These are phyloP conservation scores for Isochrysis galbana DNA, from an alignment of 78 protist species.

Conservation along the genomic window DNA sequence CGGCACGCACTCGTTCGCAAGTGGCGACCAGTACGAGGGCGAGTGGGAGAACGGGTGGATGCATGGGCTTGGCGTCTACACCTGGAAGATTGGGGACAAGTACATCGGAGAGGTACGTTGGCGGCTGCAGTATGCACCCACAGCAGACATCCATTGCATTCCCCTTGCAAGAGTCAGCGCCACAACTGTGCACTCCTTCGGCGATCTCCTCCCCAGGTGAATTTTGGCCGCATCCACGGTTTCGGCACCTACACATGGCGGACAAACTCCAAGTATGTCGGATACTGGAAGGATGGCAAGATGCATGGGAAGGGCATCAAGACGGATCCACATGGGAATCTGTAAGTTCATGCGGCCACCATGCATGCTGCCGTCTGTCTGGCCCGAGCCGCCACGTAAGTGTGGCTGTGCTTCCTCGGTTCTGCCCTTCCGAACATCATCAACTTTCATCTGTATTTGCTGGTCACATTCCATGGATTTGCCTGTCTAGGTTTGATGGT, in stretches of 20 bases:
- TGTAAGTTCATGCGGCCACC: no score
- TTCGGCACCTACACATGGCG: conserved; percentile 22
- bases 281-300: conserved; percentile 25
- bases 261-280: not conserved
- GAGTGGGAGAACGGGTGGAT: conserved; percentile 28
- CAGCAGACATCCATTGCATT: no score
- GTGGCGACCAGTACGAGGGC: conserved; percentile 24
- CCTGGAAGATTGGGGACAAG: conserved; percentile 30
- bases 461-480: no score
- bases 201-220: not conserved
- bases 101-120: not conserved
- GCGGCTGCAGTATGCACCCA: no score
- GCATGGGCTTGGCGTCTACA: conserved; percentile 28
- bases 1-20: not conserved
- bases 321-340: not conserved
- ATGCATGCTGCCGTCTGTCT: no score
- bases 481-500: conserved; percentile 4
- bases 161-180: no score
- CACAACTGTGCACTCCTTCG: no score
- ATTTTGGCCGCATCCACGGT: conserved; percentile 1
- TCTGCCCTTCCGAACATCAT: no score
- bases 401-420: no score
- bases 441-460: no score
- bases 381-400: no score
- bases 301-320: conserved; percentile 22